Conservation (phyloP, 805 yeast species). For the Candida methanosorbosa region DNA sequence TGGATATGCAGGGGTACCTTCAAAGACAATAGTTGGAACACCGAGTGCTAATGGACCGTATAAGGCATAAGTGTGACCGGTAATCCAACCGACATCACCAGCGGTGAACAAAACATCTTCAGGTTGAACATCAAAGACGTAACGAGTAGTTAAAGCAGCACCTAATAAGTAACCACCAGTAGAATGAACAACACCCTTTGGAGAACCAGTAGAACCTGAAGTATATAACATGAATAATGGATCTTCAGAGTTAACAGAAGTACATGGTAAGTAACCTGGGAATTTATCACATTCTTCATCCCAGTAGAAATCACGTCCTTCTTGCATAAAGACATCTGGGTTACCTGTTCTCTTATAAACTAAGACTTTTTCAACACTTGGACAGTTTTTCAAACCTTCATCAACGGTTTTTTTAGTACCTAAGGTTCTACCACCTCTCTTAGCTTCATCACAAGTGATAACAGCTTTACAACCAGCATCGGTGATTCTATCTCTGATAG, state of each 20-base stretch:
- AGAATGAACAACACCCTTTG: conserved; percentile 94
- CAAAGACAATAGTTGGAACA: conserved; percentile 87
- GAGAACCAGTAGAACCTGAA: conserved; percentile 97
- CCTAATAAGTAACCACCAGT: conserved; percentile 94
- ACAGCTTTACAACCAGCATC: conserved; percentile 83
- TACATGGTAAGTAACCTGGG: conserved; percentile 82
- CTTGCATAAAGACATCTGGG: conserved; percentile 58
- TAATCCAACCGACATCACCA: conserved; percentile 99
- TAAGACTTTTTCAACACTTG: conserved; percentile 71
- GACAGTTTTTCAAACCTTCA: conserved; percentile 75
- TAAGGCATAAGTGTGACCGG: conserved; percentile 93
- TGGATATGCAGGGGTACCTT: conserved; percentile 97
- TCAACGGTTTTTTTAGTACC: conserved; percentile 92
- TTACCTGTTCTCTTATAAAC: conserved; percentile 87
- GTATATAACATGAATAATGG: conserved; percentile 94
- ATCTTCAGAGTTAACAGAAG: conserved; percentile 84
- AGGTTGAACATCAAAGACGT: conserved; percentile 86
- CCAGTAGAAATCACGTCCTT: conserved; percentile 92
- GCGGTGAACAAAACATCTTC: conserved; percentile 91
- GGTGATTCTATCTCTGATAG: conserved; percentile 80
- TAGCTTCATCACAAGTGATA: conserved; percentile 92
- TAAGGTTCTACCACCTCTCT: conserved; percentile 91
- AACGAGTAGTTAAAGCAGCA: conserved; percentile 84
- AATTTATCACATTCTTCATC: conserved; percentile 78
- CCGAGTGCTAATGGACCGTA: conserved; percentile 90